Evolutionary conservation across 345 rosid genomes (phyloP).

Genomic region (Rhodamnia argentea): DNA sequence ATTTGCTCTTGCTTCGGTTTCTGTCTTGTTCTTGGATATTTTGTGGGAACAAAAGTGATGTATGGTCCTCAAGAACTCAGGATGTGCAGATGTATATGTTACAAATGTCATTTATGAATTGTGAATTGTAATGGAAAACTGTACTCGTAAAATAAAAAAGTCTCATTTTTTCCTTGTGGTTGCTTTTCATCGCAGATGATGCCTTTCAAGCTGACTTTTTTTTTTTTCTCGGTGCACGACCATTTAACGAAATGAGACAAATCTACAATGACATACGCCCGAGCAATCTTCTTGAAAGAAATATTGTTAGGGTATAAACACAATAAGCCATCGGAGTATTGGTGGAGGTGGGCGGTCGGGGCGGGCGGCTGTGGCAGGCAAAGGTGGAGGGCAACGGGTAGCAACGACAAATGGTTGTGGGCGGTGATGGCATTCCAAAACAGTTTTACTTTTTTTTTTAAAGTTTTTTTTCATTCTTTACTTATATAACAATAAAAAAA

Average conservation of each 20-base stretch:
- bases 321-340: background rate
- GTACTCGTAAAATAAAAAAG: background rate
- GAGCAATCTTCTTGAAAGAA: background rate
- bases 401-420: too few relatives aligned
- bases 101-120: background rate
- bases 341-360: too few relatives aligned
- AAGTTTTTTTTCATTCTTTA: too few relatives aligned
- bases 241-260: background rate
- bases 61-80: background rate
- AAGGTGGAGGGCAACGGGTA: too few relatives aligned
- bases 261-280: background rate
- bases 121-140: background rate
- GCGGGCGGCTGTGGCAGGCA: too few relatives aligned
- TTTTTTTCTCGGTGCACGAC: background rate
- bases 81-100: background rate
- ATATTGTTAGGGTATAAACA: background rate
- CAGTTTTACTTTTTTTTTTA: too few relatives aligned
- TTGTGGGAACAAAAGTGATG: background rate
- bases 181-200: background rate
- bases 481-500: too few relatives aligned
- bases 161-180: background rate
- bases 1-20: background rate
- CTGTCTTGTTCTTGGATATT: background rate
- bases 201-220: background rate
- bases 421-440: too few relatives aligned